These are phyloP conservation scores for Malassezia arunalokei DNA, from an alignment of 1,284 basidiomycete genomes.

Conservation along the genomic window DNA sequence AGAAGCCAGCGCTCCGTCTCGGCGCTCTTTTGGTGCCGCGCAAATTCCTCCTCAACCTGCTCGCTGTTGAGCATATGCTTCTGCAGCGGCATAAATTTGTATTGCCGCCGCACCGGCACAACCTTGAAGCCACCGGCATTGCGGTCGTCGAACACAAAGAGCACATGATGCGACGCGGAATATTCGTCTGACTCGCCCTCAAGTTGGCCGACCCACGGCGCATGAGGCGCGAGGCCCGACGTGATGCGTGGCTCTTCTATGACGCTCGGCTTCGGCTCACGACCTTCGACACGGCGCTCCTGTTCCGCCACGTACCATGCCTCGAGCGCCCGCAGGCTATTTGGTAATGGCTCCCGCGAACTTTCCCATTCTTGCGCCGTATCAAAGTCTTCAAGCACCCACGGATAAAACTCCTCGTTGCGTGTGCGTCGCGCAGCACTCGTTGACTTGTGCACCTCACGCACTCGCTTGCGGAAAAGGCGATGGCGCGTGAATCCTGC, in stretches of 20 bases:
- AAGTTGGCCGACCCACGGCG: slow-evolving; percentile 45
- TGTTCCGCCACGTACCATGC: slow-evolving; percentile 11
- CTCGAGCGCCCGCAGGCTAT: slow-evolving; percentile 25
- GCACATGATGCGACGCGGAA: slow-evolving; percentile 36
- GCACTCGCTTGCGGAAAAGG: slow-evolving; percentile 38
- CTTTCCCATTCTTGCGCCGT: slow-evolving; percentile 41
- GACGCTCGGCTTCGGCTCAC: slow-evolving; percentile 15
- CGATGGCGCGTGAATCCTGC: slow-evolving; percentile 16
- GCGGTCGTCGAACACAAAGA: slow-evolving; percentile 43
- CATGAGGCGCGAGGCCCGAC: slow-evolving; percentile 20
- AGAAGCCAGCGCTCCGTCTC: slow-evolving; percentile 28
- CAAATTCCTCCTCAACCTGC: slow-evolving; percentile 30
- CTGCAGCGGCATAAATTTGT: slow-evolving; percentile 43
- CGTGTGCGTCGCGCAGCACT: slow-evolving; percentile 34
- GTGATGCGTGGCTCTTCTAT: slow-evolving; percentile 16
- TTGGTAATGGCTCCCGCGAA: slow-evolving; percentile 25
- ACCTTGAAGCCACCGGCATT: slow-evolving; percentile 42
- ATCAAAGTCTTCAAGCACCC: slow-evolving; percentile 45
- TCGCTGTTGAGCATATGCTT: slow-evolving; percentile 28
- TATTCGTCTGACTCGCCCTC: slow-evolving; percentile 38
- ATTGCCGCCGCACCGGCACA: slow-evolving; percentile 37
- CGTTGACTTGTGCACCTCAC: slow-evolving; percentile 42
- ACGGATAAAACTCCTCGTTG: slow-evolving; percentile 41
- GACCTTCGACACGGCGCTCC: slow-evolving; percentile 3
- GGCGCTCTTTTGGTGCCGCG: slow-evolving; percentile 26